Evolutionary conservation across 257 asterid species (phyloP), one percentile per base, ranked within the genome.

Genomic region (Henckelia pumila): DNA sequence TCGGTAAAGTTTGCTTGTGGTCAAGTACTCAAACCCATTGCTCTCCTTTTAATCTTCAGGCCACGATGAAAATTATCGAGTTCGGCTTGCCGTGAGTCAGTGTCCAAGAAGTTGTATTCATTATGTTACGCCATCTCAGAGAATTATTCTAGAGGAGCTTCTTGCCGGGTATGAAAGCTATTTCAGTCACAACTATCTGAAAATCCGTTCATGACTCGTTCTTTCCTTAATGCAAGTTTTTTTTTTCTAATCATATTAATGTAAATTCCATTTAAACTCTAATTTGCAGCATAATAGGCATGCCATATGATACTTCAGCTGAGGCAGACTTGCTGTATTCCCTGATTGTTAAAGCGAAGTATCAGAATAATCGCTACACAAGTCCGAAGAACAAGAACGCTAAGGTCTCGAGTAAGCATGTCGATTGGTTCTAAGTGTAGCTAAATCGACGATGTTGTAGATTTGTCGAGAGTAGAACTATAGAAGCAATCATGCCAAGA

Each of bases 21-120:
- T 0, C 23, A 50, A 35, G 19, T 44, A 19, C 7, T 0, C 23
- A 50, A 35, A 32, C 24, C 28, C 50, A 21, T 47, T 33, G 1
- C 40, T 74, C 24, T 62, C 17, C 56, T 21, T 22, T 32, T 37
- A 37, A 44, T 59, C n/a, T 25, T n/a, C 67, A 89, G 98, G 91
- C 29, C 84, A 77, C 33, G 85, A 71, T 19, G 91, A 79, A 22
- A 96, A 86, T 76, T 82, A 85, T 64, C 75, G 63, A 73, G 89
- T 92, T 74, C 88, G 81, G 68, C 61, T 71, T 70, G 97, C 98
- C 64, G 92, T 80, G 16, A 86, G 89, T 47, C 96, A 83, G 82
- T 92, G 98, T 81, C 98, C 97, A 14, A 86, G 89, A 78, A 83
- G 75, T 68, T 89, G 98, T 63, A 89, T 92, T 56, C 95, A 89